phyloP scores from a whole-genome alignment of 2,329 filamentous ascomycete species.

The Colletotrichum scovillei region DNA sequence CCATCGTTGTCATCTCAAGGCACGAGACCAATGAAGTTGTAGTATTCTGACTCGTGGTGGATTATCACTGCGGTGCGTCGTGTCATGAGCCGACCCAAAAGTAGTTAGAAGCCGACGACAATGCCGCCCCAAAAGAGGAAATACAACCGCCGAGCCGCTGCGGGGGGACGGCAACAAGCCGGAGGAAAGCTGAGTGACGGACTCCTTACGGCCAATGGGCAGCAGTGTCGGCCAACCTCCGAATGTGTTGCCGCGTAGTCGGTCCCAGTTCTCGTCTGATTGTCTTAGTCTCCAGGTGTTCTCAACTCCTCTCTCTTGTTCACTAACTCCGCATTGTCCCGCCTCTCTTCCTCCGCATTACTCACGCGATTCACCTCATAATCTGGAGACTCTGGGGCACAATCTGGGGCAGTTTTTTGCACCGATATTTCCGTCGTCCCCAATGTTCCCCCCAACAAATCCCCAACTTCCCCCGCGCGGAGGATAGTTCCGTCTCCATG shows the following conservation, averaged over 20 bases:
- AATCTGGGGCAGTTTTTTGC: not conserved
- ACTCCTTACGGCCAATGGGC: not conserved
- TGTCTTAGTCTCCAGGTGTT: too few species aligned
- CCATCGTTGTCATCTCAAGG: not conserved
- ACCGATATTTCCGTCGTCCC: not conserved
- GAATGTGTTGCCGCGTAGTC: not conserved
- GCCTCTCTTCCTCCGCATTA: not conserved
- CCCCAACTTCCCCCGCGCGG: slow-evolving; percentile 28
- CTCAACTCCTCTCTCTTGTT: not conserved
- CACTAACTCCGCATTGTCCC: not conserved
- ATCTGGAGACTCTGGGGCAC: slow-evolving; percentile 20
- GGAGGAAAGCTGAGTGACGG: not conserved
- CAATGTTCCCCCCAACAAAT: not conserved
- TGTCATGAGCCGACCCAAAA: not conserved
- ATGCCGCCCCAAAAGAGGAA: not conserved
- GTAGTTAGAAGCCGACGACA: not conserved
- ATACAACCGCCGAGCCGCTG: not conserved
- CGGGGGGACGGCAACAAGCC: not conserved
- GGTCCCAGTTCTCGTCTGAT: not conserved
- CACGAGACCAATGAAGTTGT: not conserved
- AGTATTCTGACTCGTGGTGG: slow-evolving; percentile 27
- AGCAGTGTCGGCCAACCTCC: slow-evolving; percentile 3
- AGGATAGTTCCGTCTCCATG: not conserved
- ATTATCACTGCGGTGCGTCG: not conserved
- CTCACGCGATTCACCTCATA: not conserved